A percentile compares a stretch with the other conserved stretches of the same genome.
phyloP scores from a whole-genome alignment of 768 basidiomycete genomes.

The Macrocybe gigantea region DNA sequence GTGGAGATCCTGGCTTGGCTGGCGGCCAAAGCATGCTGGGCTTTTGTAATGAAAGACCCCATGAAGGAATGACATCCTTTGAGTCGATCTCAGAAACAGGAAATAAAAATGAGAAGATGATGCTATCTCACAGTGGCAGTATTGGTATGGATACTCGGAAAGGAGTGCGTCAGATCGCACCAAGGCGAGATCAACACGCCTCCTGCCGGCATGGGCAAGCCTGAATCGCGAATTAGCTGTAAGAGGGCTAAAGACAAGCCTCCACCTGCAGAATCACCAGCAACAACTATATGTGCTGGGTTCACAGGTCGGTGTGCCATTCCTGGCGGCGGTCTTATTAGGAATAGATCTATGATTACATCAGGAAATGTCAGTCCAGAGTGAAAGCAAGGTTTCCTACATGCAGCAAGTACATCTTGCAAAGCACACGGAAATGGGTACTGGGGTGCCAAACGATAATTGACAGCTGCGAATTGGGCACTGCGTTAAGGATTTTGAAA shows the following conservation, averaged over 20 bases:
- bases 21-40: slow-evolving; percentile 78
- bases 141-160: slow-evolving; percentile 82
- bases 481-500: background rate
- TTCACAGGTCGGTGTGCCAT: slow-evolving; percentile 75
- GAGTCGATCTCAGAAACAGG: background rate
- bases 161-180: slow-evolving; percentile 90
- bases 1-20: slow-evolving; percentile 59
- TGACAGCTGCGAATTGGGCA: slow-evolving; percentile 48
- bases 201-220: slow-evolving; percentile 80
- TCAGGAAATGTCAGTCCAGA: background rate
- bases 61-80: slow-evolving; percentile 77
- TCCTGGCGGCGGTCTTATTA: slow-evolving; percentile 81
- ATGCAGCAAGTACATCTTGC: slow-evolving; percentile 86
- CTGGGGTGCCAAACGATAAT: slow-evolving; percentile 89
- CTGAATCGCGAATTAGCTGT: slow-evolving; percentile 81
- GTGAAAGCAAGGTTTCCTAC: slow-evolving; percentile 31
- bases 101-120: background rate
- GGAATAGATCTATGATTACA: slow-evolving; percentile 60
- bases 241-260: slow-evolving; percentile 80
- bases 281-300: slow-evolving; percentile 77
- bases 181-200: slow-evolving; percentile 90
- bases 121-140: slow-evolving; percentile 63
- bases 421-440: slow-evolving; percentile 94
- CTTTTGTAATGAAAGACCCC: slow-evolving; percentile 73
- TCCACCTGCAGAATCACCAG: slow-evolving; percentile 93